phyloP scores from a whole-genome alignment of 2,329 filamentous ascomycete genomes.

The Botrytis aclada region DNA sequence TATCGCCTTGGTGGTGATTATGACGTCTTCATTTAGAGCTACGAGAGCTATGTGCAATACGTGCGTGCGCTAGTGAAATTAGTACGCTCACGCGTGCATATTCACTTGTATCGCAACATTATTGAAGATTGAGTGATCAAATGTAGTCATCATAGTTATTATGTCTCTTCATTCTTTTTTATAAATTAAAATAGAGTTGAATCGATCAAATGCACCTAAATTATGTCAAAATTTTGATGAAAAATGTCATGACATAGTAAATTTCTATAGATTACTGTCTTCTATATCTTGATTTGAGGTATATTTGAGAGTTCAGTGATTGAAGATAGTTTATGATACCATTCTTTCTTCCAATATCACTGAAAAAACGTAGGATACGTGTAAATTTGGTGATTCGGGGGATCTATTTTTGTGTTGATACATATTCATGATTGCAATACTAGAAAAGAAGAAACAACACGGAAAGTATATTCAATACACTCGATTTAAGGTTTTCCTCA shows the following conservation, averaged over 20 bases:
- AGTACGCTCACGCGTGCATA: too few species aligned
- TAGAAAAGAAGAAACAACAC: not conserved
- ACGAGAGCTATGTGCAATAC: too few species aligned
- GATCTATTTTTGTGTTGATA: not conserved
- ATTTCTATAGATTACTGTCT: not conserved
- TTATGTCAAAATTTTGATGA: not conserved
- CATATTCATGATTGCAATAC: not conserved
- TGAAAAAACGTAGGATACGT: accelerated
- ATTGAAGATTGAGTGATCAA: too few species aligned
- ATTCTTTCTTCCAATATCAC: accelerated
- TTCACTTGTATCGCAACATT: too few species aligned
- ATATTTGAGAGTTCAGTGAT: not conserved
- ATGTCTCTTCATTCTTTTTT: too few species aligned
- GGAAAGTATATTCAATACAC: not conserved
- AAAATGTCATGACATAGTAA: not conserved
- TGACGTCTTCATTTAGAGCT: too few species aligned
- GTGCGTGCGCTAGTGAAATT: too few species aligned
- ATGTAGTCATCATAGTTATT: too few species aligned
- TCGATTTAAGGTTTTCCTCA: accelerated
- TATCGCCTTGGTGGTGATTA: too few species aligned
- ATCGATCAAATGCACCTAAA: too few species aligned
- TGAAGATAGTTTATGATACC: not conserved
- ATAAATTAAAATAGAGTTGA: too few species aligned
- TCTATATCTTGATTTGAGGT: not conserved
- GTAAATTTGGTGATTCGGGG: not conserved